Percentiles rank a stretch among this genome's conserved stretches.
Conservation (phyloP, 768 basidiomycete genomes). For the Coprinopsis cinerea region DNA sequence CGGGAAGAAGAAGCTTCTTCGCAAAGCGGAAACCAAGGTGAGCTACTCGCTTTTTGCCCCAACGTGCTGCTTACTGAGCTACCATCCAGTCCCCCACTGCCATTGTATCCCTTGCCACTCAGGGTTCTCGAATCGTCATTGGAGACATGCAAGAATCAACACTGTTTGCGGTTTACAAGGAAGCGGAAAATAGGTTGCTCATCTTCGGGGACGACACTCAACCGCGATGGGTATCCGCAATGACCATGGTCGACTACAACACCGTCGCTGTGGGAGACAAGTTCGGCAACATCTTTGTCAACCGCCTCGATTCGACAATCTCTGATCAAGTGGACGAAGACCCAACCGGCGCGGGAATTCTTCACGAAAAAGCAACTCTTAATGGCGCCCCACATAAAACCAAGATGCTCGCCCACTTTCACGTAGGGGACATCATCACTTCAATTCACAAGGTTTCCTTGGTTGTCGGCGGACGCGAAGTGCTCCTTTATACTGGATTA, state of each 20-base stretch:
- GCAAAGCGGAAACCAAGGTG: conserved; percentile 97
- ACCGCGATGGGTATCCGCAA: conserved; percentile 86
- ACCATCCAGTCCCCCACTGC: conserved; percentile 74
- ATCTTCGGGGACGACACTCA: conserved; percentile 93
- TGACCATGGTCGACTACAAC: conserved; percentile 94
- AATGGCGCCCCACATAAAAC: conserved; percentile 99
- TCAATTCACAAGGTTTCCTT: conserved; percentile 87
- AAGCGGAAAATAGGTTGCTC: conserved; percentile 88
- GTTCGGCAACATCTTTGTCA: conserved; percentile 95
- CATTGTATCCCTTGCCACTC: conserved; percentile 83
- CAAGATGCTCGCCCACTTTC: conserved; percentile 82
- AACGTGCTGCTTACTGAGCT: background rate
- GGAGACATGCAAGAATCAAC: conserved; percentile 98
- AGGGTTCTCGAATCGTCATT: conserved; percentile 91
- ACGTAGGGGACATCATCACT: conserved; percentile 87
- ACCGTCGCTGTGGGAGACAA: conserved; percentile 91
- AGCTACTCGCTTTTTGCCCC: conserved; percentile 11
- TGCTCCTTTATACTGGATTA: conserved; percentile 88
- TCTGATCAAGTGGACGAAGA: conserved; percentile 96
- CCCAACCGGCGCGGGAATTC: conserved; percentile 91
- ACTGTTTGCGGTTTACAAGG: conserved; percentile 86
- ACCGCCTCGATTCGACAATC: conserved; percentile 77
- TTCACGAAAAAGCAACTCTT: conserved; percentile 89
- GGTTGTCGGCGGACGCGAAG: conserved; percentile 94
- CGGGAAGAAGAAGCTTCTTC: conserved; percentile 93